Base-by-base conservation (phyloP, 306 rosid genomes). In the Pterocarpus santalinus region DNA sequence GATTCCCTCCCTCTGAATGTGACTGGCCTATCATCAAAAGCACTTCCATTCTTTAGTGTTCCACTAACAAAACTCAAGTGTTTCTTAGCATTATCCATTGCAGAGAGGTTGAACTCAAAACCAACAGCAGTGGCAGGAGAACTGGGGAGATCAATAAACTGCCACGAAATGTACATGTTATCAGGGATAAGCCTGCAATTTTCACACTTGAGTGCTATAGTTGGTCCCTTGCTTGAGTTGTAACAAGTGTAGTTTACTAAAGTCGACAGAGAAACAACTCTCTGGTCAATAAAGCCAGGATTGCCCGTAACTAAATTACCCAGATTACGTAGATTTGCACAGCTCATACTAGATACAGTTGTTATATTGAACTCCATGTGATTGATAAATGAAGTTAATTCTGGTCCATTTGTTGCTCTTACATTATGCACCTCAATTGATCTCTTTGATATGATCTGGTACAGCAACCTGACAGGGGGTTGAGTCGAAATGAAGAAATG, bases 101-200 rank as follows among this genome's bases (percentile, higher is more conserved):
- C 67, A 57, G 92, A 71, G 61, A 96, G 91, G 82, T 86, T 86
- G 90, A 96, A 96, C 85, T 90, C 91, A 76, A 92, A 96, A 76
- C 99, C 99, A 69, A 92, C 99, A n/a, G 98, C 97, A 57, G 90
- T 69, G 38, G 97, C 99, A 47, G 99, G 99, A 86, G 41, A 86
- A 75, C 86, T 84, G 22, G 97, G 97, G 73, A 96, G 90, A 90
- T 96, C 99, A 82, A 88, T 76, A 67, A 86, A 96, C 55, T 85
- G 89, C 99, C 98, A 96, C 5, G 99, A 96, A 75, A 96, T 86
- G 85, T 87, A 93, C 88, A 93, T 67, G 71, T 78, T 85, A 83
- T 96, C 99, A 76, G 61, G 83, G 77, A 84, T 52, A 52, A 90
- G 86, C 51, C 74, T 87, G 87, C 99, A 96, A 46, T 57, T 85